Percentiles rank a stretch among this genome's conserved stretches.
These are phyloP conservation scores for Moringa oleifera DNA, from an alignment of 345 rosid species.

Conservation along the genomic window DNA sequence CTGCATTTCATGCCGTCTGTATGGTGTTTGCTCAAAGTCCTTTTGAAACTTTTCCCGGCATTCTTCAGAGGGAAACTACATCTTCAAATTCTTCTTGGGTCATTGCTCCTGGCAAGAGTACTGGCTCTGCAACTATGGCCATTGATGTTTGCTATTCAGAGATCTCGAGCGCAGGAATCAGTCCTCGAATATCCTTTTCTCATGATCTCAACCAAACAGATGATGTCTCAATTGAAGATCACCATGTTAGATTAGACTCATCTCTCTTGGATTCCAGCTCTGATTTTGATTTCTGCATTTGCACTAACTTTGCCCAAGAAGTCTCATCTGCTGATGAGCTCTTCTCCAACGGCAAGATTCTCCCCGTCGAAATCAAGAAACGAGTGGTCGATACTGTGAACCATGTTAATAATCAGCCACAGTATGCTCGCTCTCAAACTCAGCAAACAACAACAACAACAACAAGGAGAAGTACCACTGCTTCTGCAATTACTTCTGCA, in stretches of 20 bases:
- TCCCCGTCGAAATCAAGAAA: conserved; percentile 62
- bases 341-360: conserved; percentile 80
- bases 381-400: neutral
- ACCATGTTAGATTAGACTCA: conserved; percentile 39
- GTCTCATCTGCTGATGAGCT: conserved; percentile 82
- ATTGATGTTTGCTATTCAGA: conserved; percentile 64
- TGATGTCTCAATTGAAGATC: conserved; percentile 20
- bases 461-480: conserved; percentile 5
- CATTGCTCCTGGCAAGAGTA: neutral
- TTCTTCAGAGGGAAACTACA: conserved; percentile 5
- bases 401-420: too few species aligned
- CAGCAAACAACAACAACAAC: too few species aligned
- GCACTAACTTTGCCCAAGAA: conserved; percentile 40
- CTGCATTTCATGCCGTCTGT: conserved; percentile 11
- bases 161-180: conserved; percentile 48
- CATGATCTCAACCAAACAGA: conserved; percentile 51
- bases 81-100: conserved; percentile 1
- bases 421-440: too few species aligned
- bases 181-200: conserved; percentile 77
- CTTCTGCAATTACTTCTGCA: neutral
- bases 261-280: conserved; percentile 46
- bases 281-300: conserved; percentile 65
- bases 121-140: conserved; percentile 40
- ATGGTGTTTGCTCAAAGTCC: neutral
- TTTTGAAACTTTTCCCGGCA: conserved; percentile 33